Percentiles rank a stretch among this genome's conserved stretches.
Evolutionary conservation across 2,329 filamentous ascomycete genomes (phyloP).

Genomic region (Thielaviopsis musarum): DNA sequence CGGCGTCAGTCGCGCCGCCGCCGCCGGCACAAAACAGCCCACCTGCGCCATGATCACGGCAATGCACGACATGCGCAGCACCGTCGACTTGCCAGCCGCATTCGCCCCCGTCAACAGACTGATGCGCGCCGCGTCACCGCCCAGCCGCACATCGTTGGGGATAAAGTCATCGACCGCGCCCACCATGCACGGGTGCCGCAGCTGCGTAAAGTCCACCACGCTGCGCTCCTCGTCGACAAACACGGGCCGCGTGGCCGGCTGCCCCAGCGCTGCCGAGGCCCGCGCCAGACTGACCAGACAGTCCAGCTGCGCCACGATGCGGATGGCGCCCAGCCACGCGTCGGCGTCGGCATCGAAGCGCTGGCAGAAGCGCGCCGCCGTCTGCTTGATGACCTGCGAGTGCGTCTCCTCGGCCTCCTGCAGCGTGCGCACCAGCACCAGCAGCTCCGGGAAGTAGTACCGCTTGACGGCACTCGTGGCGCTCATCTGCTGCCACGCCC

Average conservation of each 20-base stretch:
- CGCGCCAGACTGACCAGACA: slow-evolving; percentile 88
- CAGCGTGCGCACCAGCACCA: slow-evolving; percentile 64
- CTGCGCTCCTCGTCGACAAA: slow-evolving; percentile 77
- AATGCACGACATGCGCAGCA: slow-evolving; percentile 90
- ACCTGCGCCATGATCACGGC: slow-evolving; percentile 97
- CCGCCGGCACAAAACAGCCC: slow-evolving; percentile 78
- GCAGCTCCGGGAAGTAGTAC: slow-evolving; percentile 80
- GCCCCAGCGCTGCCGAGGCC: slow-evolving; percentile 65
- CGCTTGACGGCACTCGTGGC: slow-evolving; percentile 79
- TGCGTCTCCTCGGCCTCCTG: slow-evolving; percentile 93
- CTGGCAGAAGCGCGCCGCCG: slow-evolving; percentile 64
- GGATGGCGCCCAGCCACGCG: slow-evolving; percentile 77
- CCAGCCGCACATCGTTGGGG: slow-evolving; percentile 80
- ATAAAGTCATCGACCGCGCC: slow-evolving; percentile 87
- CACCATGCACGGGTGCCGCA: slow-evolving; percentile 89
- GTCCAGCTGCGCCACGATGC: slow-evolving; percentile 80
- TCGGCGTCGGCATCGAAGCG: slow-evolving; percentile 79
- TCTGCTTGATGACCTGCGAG: slow-evolving; percentile 75
- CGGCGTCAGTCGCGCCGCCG: slow-evolving; percentile 68
- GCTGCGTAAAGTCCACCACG: slow-evolving; percentile 77
- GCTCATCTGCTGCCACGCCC: slow-evolving; percentile 90
- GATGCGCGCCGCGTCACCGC: slow-evolving; percentile 67
- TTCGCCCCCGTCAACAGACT: slow-evolving; percentile 90
- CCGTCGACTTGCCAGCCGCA: slow-evolving; percentile 90
- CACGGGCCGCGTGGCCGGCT: slow-evolving; percentile 74